Evolutionary conservation across 768 basidiomycete species (phyloP).

Genomic region (Boletus huronensis): DNA sequence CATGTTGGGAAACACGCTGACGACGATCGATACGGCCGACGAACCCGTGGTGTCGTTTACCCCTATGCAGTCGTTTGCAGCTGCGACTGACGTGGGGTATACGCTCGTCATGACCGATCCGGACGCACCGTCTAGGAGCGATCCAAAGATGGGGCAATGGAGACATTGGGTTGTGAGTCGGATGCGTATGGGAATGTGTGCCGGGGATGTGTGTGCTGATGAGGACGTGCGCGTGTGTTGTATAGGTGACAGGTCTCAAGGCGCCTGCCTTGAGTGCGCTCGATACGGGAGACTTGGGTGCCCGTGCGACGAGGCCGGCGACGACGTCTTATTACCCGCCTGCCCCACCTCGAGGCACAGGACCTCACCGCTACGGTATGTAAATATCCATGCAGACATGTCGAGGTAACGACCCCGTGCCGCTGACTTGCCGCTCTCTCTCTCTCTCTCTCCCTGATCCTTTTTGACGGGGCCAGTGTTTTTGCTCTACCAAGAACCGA

Average conservation of each 20-base stretch:
- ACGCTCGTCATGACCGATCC: slow-evolving; percentile 59
- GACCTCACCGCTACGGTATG: slow-evolving; percentile 57
- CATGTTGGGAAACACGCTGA: slow-evolving; percentile 37
- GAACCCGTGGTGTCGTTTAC: slow-evolving; percentile 50
- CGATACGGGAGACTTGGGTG: slow-evolving; percentile 33
- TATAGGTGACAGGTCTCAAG: slow-evolving; percentile 40
- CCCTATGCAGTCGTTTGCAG: slow-evolving; percentile 37
- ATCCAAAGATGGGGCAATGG: slow-evolving; percentile 50
- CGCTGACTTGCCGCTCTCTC: neutral
- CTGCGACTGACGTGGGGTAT: slow-evolving; percentile 37
- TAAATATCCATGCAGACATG: neutral
- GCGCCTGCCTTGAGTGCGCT: slow-evolving; percentile 30
- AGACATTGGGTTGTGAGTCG: slow-evolving; percentile 53
- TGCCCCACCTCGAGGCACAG: slow-evolving; percentile 50
- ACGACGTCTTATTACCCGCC: slow-evolving; percentile 57
- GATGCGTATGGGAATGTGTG: neutral
- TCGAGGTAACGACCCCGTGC: neutral
- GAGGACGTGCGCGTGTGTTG: neutral
- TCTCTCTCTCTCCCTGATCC: neutral
- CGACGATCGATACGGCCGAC: slow-evolving; percentile 38
- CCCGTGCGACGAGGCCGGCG: slow-evolving; percentile 43
- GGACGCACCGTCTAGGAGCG: slow-evolving; percentile 50
- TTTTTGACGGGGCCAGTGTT: slow-evolving; percentile 38
- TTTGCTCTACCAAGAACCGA: slow-evolving; percentile 60
- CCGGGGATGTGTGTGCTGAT: neutral